A percentile compares a stretch with the other conserved stretches of the same genome.
These are phyloP conservation scores for Monilinia fructicola DNA, from an alignment of 2,329 filamentous ascomycete genomes.

Conservation along the genomic window DNA sequence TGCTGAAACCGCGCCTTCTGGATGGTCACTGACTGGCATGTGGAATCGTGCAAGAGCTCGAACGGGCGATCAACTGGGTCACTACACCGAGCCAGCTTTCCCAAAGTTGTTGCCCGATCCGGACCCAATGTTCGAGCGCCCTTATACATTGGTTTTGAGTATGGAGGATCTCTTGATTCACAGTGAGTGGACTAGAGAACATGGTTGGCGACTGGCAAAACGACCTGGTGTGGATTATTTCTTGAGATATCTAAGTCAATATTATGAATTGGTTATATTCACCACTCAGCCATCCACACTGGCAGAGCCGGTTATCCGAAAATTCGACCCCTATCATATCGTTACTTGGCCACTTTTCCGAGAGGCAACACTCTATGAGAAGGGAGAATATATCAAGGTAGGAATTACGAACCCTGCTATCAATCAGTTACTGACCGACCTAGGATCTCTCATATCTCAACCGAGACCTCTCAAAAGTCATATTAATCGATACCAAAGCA, in stretches of 20 bases:
- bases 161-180: slow-evolving; percentile 93
- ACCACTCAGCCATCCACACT: slow-evolving; percentile 82
- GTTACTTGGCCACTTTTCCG: slow-evolving; percentile 94
- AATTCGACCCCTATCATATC: slow-evolving; percentile 92
- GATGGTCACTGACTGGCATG: slow-evolving; percentile 73
- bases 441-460: slow-evolving; percentile 98
- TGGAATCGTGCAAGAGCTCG: slow-evolving; percentile 79
- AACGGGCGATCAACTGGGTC: slow-evolving; percentile 72
- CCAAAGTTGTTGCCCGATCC: slow-evolving; percentile 85
- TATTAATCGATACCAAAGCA: slow-evolving; percentile 86
- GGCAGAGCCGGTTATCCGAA: slow-evolving; percentile 84
- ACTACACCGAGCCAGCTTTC: slow-evolving; percentile 96
- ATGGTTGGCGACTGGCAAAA: slow-evolving; percentile 95
- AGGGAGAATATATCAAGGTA: slow-evolving; percentile 95
- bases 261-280: slow-evolving; percentile 97
- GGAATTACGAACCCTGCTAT: slow-evolving; percentile 30
- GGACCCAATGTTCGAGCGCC: slow-evolving; percentile 76
- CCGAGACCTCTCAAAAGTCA: slow-evolving; percentile 90
- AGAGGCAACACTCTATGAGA: slow-evolving; percentile 95
- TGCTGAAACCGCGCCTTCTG: slow-evolving; percentile 68
- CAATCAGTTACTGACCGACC: slow-evolving; percentile 32
- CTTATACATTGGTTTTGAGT: slow-evolving; percentile 89
- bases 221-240: slow-evolving; percentile 96
- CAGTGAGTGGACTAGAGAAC: slow-evolving; percentile 89
- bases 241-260: slow-evolving; percentile 91